Evolutionary conservation across 805 yeast genomes (phyloP).

Genomic region (Candida ipomoeae): DNA sequence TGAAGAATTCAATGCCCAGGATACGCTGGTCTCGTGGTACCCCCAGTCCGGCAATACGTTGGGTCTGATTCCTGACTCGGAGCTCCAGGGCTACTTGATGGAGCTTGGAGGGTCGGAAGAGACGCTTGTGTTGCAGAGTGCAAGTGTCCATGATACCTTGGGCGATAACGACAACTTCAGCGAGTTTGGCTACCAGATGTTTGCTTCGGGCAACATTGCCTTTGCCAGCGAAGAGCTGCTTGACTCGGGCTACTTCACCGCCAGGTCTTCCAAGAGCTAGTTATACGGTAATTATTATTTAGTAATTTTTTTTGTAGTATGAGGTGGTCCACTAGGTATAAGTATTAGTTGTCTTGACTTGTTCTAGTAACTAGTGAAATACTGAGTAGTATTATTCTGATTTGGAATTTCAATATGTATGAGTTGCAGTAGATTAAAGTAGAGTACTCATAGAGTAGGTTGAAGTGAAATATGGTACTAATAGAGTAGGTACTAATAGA

Average conservation of each 20-base stretch:
- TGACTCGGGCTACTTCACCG: constrained; percentile 2
- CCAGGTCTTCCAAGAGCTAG: not conserved
- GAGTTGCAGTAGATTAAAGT: no score
- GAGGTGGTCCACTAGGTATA: no score
- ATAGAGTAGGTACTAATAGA: no score
- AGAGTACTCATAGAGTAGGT: no score
- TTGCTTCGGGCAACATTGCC: not conserved
- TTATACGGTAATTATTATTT: not conserved
- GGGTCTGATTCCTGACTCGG: not conserved
- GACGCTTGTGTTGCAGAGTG: constrained; percentile 1
- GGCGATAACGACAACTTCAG: constrained; percentile 2
- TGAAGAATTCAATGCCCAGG: constrained; percentile 3
- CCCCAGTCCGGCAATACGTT: not conserved
- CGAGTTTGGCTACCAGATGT: constrained; percentile 11
- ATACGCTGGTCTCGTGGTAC: not conserved
- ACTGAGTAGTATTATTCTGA: no score
- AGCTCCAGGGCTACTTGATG: constrained; percentile 1
- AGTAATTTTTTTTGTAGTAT: not conserved
- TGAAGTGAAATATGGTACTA: no score
- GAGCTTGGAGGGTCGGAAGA: constrained; percentile 2
- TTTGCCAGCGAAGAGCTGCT: constrained; percentile 1
- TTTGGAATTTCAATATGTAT: no score
- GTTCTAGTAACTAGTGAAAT: no score
- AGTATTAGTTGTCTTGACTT: no score
- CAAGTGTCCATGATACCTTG: not conserved